Evolutionary conservation across 1,284 basidiomycete genomes (phyloP).

Genomic region (Hypsizygus ulmarius): DNA sequence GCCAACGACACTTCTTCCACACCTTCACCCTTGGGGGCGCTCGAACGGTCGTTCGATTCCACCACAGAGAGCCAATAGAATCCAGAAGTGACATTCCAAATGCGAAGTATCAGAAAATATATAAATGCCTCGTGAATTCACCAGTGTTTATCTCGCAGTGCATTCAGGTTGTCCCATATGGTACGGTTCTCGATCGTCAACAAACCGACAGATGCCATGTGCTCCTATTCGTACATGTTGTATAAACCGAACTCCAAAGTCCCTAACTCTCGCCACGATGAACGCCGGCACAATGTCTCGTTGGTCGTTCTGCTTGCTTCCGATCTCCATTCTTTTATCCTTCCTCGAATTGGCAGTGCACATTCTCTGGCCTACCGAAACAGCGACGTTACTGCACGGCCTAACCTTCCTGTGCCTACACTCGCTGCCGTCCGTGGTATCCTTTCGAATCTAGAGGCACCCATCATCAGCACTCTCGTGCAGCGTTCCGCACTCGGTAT

Average conservation of each 20-base stretch:
- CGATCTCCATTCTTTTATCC: too few relatives aligned
- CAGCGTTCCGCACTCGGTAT: slow-evolving; percentile 5
- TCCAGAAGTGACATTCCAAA: background rate
- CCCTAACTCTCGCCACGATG: too few relatives aligned
- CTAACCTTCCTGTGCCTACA: slow-evolving; percentile 3
- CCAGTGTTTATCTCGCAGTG: background rate
- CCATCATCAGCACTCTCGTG: slow-evolving; percentile 12
- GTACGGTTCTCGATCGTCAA: too few relatives aligned
- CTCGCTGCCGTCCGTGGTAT: slow-evolving; percentile 11
- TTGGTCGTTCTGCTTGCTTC: too few relatives aligned
- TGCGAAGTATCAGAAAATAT: background rate
- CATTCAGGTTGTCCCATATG: background rate
- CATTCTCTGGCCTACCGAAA: too few relatives aligned
- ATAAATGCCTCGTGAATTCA: background rate
- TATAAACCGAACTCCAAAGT: too few relatives aligned
- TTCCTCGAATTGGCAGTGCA: too few relatives aligned
- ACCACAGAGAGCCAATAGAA: background rate
- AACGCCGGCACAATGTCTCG: too few relatives aligned
- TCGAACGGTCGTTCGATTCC: background rate
- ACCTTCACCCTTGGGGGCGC: background rate
- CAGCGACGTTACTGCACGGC: background rate
- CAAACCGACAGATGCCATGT: too few relatives aligned
- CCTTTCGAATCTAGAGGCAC: slow-evolving; percentile 9
- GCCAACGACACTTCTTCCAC: background rate
- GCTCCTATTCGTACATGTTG: too few relatives aligned